A percentile compares a stretch with the other conserved stretches of the same genome.
phyloP scores from a whole-genome alignment of 495 filamentous ascomycete species.

The Parmelia sp. region DNA sequence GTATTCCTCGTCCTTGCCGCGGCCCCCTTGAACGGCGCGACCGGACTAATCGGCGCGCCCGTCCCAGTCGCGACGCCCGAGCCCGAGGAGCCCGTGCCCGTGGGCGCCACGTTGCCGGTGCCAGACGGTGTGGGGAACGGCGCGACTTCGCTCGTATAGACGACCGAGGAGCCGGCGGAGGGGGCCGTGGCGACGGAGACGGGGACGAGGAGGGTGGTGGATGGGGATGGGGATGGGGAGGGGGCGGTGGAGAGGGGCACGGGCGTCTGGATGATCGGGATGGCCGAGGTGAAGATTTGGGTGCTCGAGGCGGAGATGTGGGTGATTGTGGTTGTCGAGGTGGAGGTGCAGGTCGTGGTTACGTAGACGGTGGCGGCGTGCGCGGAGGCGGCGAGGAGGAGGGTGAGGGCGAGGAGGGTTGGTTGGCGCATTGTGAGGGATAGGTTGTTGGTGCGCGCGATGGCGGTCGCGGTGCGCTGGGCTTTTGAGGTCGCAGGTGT shows the following conservation, averaged over 20 bases:
- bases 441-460: constrained; percentile 2
- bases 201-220: background rate
- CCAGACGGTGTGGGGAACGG: constrained; percentile 13
- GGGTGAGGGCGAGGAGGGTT: constrained; percentile 13
- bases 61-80: background rate
- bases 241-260: background rate
- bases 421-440: constrained; percentile 8
- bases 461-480: constrained; percentile 1
- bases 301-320: constrained; percentile 14
- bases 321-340: constrained; percentile 19
- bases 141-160: background rate
- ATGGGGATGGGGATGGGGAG: background rate
- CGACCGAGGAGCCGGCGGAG: background rate
- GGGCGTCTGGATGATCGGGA: constrained; percentile 1
- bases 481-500: background rate
- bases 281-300: constrained; percentile 13
- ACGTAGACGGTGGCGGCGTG: constrained; percentile 10
- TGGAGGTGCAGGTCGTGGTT: constrained; percentile 19
- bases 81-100: background rate
- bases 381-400: constrained; percentile 4
- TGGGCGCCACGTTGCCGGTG: background rate
- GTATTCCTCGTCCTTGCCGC: constrained; percentile 5
- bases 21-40: constrained; percentile 8
- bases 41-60: constrained; percentile 8
- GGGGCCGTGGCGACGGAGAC: background rate